Evolutionary conservation across 1,139 yeast genomes (phyloP).

Genomic region (Kodamaea ohmeri): DNA sequence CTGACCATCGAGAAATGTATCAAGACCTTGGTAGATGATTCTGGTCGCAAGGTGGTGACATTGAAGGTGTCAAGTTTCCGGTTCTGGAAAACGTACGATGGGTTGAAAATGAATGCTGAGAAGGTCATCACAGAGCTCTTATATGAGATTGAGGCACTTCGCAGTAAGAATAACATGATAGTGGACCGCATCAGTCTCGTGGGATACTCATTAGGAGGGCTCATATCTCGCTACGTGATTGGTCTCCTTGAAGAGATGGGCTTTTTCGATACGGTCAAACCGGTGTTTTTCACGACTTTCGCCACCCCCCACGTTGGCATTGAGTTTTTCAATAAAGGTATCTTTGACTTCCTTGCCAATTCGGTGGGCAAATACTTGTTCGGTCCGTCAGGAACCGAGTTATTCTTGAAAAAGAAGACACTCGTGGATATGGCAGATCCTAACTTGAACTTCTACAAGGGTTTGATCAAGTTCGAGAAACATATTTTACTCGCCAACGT

Average conservation of each 20-base stretch:
- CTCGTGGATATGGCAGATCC: conserved; percentile 57
- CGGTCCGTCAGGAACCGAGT: conserved; percentile 73
- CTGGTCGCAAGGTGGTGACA: conserved; percentile 48
- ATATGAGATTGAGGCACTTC: conserved; percentile 51
- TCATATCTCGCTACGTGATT: conserved; percentile 57
- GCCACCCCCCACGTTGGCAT: conserved; percentile 92
- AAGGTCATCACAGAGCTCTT: conserved; percentile 64
- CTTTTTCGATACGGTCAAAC: conserved; percentile 59
- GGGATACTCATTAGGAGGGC: conserved; percentile 47
- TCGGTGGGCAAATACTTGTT: conserved; percentile 58
- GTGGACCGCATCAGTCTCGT: conserved; percentile 42
- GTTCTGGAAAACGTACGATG: conserved; percentile 81
- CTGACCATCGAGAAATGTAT: conserved; percentile 55
- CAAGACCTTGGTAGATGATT: conserved; percentile 34
- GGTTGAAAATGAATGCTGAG: conserved; percentile 68
- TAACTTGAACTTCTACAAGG: conserved; percentile 47
- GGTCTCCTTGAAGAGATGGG: conserved; percentile 59
- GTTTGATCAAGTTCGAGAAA: conserved; percentile 54
- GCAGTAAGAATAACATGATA: conserved; percentile 32
- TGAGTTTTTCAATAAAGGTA: conserved; percentile 41
- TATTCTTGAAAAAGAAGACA: conserved; percentile 54
- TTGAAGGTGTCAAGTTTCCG: conserved; percentile 71
- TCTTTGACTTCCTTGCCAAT: conserved; percentile 51
- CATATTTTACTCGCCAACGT: conserved; percentile 69
- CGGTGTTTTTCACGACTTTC: conserved; percentile 70